These are phyloP conservation scores for Arthrinium phaeospermum DNA, from an alignment of 2,329 filamentous ascomycete species.

Conservation along the genomic window DNA sequence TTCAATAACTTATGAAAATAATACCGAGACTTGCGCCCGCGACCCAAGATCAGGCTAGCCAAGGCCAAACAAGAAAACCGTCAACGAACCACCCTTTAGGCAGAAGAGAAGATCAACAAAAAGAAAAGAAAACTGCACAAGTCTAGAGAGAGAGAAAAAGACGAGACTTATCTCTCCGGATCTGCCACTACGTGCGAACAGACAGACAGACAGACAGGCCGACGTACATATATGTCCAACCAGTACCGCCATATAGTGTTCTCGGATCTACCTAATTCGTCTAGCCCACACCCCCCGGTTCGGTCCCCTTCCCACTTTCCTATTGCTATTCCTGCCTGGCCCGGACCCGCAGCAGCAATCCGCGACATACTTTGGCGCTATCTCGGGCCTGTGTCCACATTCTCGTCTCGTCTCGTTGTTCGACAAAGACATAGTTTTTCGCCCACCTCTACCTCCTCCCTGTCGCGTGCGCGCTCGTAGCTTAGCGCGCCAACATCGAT, in stretches of 20 bases:
- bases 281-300: constrained; percentile 14
- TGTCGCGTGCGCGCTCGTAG: constrained; percentile 40
- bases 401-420: constrained; percentile 15
- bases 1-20: not conserved
- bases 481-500: constrained; percentile 41
- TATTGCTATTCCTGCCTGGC: constrained; percentile 17
- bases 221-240: constrained; percentile 16
- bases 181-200: not conserved
- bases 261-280: constrained; percentile 17
- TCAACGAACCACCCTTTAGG: not conserved
- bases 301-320: constrained; percentile 17
- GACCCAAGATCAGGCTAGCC: not conserved
- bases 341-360: constrained; percentile 19
- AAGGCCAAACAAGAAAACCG: constrained; percentile 5
- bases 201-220: not conserved
- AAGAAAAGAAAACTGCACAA: not conserved
- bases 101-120: not conserved
- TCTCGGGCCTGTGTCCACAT: constrained; percentile 17
- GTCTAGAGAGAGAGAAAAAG: not conserved
- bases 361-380: constrained; percentile 21
- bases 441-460: constrained; percentile 7
- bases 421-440: constrained; percentile 19
- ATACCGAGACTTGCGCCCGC: constrained; percentile 7
- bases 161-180: not conserved
- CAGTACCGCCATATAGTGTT: constrained; percentile 8